These are phyloP conservation scores for Pseudevernia furfuracea DNA, from an alignment of 495 filamentous ascomycete species.

Conservation along the genomic window DNA sequence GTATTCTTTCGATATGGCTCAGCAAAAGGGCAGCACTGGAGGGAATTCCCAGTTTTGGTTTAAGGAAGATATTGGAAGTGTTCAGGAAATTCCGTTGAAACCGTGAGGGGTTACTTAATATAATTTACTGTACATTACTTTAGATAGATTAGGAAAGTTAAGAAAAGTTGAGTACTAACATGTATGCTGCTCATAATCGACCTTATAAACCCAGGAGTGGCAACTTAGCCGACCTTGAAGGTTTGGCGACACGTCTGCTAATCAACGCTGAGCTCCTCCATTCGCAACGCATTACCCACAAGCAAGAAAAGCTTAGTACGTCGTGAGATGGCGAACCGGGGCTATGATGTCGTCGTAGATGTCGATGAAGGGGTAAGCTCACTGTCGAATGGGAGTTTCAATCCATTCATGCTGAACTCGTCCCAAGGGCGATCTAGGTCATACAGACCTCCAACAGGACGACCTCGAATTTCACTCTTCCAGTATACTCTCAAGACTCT, in stretches of 20 bases:
- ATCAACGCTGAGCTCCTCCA: background rate
- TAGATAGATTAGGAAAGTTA: background rate
- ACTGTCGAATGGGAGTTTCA: background rate
- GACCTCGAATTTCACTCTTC: constrained; percentile 98
- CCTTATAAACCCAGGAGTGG: too few relatives aligned
- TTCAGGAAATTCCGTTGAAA: constrained; percentile 48
- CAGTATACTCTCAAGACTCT: constrained; percentile 41
- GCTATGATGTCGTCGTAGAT: constrained; percentile 97
- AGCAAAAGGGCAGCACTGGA: constrained; percentile 39
- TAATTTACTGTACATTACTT: constrained; percentile 16
- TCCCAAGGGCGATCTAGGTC: constrained; percentile 83
- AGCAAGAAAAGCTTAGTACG: background rate
- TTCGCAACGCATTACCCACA: constrained; percentile 3
- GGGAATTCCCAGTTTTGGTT: background rate
- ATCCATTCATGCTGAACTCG: background rate
- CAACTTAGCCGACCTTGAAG: constrained; percentile 8
- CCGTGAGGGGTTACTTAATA: constrained; percentile 60
- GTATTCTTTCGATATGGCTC: constrained; percentile 48
- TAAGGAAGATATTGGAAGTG: constrained; percentile 13
- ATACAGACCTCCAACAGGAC: constrained; percentile 95
- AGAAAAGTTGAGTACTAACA: too few relatives aligned
- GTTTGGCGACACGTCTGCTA: constrained; percentile 14
- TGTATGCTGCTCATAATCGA: too few relatives aligned
- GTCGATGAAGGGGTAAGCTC: constrained; percentile 77
- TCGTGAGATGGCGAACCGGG: constrained; percentile 63